Percentiles rank a stretch among this genome's conserved stretches.
These are phyloP conservation scores for Coemansia sp. DNA, from an alignment of 192 early-diverging fungal species.

Conservation along the genomic window DNA sequence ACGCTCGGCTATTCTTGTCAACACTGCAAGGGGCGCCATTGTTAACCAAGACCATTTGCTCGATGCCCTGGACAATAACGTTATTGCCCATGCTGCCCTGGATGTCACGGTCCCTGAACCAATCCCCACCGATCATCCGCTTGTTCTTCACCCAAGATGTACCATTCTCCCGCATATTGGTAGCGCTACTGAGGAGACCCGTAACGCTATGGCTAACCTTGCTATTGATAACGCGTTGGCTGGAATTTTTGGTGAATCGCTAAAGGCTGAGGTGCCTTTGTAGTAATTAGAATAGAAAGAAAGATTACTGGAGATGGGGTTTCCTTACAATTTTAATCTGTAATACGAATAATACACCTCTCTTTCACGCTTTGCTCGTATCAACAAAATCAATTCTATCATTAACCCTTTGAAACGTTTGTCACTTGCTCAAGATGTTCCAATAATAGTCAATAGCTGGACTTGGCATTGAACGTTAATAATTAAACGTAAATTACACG, in stretches of 20 bases:
- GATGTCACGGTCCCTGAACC: conserved; percentile 91
- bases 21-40: conserved; percentile 77
- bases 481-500: too few species aligned
- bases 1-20: conserved; percentile 67
- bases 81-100: conserved; percentile 71
- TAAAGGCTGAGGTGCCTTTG: conserved; percentile 37
- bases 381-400: too few species aligned
- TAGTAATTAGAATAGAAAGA: not conserved
- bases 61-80: conserved; percentile 60
- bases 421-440: too few species aligned
- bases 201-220: conserved; percentile 77
- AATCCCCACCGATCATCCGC: conserved; percentile 60
- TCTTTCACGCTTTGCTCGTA: too few species aligned
- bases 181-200: conserved; percentile 78
- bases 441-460: too few species aligned
- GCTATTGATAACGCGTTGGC: conserved; percentile 72
- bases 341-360: too few species aligned
- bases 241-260: conserved; percentile 56
- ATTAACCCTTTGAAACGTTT: too few species aligned
- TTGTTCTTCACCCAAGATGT: conserved; percentile 63
- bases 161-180: conserved; percentile 85
- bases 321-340: too few species aligned
- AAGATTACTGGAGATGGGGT: not conserved
- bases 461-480: too few species aligned
- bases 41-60: conserved; percentile 75